These are phyloP conservation scores for Psilocybe cyanescens DNA, from an alignment of 768 basidiomycete species.

Conservation along the genomic window DNA sequence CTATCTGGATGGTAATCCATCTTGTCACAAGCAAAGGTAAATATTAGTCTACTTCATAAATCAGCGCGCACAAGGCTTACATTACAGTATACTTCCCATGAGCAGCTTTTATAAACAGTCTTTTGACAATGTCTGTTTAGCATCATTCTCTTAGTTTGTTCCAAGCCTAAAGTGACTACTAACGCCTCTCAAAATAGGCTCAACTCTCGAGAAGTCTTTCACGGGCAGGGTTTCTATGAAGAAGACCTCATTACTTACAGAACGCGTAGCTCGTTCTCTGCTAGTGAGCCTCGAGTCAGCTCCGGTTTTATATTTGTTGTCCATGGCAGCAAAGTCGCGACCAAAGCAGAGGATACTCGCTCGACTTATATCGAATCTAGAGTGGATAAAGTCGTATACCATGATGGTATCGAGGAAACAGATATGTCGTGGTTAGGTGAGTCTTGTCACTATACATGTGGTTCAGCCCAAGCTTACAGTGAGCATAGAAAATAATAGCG, in stretches of 20 bases:
- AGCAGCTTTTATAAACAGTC: conserved; percentile 27
- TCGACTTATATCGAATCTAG: not conserved
- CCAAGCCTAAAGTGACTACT: not conserved
- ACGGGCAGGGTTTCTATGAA: conserved; percentile 23
- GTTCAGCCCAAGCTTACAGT: no score
- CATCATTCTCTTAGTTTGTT: not conserved
- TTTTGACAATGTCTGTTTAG: conserved; percentile 21
- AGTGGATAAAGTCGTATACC: not conserved
- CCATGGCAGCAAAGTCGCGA: not conserved
- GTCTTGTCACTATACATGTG: no score
- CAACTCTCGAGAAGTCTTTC: conserved; percentile 22
- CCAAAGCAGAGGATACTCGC: not conserved
- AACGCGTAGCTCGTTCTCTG: not conserved
- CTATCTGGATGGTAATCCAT: conserved; percentile 31
- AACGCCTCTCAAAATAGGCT: conserved; percentile 14
- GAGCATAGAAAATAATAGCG: no score
- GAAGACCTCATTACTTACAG: conserved; percentile 13
- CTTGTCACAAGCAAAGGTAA: conserved; percentile 28
- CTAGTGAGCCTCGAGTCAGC: not conserved
- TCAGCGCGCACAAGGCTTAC: not conserved
- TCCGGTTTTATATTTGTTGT: conserved; percentile 1
- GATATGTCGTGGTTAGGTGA: not conserved
- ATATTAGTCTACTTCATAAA: not conserved
- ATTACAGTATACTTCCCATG: not conserved
- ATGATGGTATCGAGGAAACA: not conserved